phyloP scores from a whole-genome alignment of 345 rosid genomes.

The Sapria himalayana region DNA sequence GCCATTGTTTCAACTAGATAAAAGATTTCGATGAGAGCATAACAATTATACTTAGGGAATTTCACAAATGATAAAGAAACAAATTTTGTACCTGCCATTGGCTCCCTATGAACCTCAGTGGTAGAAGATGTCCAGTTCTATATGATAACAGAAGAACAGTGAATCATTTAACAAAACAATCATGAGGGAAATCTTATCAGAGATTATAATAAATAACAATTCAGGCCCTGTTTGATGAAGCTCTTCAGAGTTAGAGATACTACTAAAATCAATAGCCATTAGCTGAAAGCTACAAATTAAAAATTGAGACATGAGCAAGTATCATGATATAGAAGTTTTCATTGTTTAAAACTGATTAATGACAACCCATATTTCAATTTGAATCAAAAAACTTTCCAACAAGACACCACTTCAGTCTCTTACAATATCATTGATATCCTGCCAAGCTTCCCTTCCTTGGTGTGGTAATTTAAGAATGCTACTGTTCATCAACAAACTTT shows the following conservation, averaged over 20 bases:
- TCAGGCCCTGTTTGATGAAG: too few relatives aligned
- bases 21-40: too few relatives aligned
- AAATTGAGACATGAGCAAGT: too few relatives aligned
- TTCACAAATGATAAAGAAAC: conserved; percentile 2
- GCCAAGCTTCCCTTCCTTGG: conserved; percentile 19
- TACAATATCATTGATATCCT: conserved; percentile 22
- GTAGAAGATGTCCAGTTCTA: conserved; percentile 14
- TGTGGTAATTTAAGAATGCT: conserved; percentile 18
- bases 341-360: too few relatives aligned
- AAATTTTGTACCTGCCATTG: conserved; percentile 16
- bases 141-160: neutral
- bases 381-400: conserved; percentile 1
- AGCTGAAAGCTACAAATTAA: too few relatives aligned
- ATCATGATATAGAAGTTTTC: too few relatives aligned
- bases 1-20: conserved; percentile 12
- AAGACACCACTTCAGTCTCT: conserved; percentile 10
- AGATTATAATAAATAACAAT: too few relatives aligned
- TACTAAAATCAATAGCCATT: too few relatives aligned
- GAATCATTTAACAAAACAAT: too few relatives aligned
- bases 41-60: too few relatives aligned
- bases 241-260: too few relatives aligned
- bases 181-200: too few relatives aligned
- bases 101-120: conserved; percentile 11
- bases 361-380: neutral
- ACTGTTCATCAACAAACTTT: conserved; percentile 20